Evolutionary conservation across 179 eudicot species (phyloP).

Genomic region (Silene vulgaris): DNA sequence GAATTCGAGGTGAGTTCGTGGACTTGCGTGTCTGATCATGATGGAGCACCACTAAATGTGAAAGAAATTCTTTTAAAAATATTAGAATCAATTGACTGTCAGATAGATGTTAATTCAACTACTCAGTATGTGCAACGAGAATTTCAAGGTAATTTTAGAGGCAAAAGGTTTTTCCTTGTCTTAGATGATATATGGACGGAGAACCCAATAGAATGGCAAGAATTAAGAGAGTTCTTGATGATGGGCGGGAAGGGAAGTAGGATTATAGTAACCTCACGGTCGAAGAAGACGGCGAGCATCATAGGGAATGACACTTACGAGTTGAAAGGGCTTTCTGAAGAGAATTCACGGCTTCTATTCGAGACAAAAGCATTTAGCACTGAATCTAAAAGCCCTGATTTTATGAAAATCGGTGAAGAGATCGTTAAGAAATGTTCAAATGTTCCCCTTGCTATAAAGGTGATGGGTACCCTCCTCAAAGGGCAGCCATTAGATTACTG

Average conservation of each 20-base stretch:
- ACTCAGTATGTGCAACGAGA: neutral
- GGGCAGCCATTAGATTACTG: conserved; percentile 16
- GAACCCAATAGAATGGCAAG: neutral
- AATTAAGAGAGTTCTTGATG: neutral
- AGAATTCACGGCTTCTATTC: neutral
- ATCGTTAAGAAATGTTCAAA: neutral
- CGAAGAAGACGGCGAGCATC: neutral
- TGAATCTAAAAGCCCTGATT: too few relatives aligned
- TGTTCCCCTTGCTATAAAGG: neutral
- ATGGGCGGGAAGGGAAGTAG: neutral
- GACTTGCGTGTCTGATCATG: conserved; percentile 10
- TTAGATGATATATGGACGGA: conserved; percentile 10
- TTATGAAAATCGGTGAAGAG: neutral
- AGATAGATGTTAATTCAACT: neutral
- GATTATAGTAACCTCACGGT: neutral
- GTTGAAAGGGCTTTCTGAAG: neutral
- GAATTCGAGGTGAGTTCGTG: too few relatives aligned
- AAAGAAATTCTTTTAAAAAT: neutral
- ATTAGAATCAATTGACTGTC: neutral
- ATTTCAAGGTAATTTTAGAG: neutral
- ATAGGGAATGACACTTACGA: neutral
- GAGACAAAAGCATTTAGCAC: neutral
- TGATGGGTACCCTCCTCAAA: conserved; percentile 19
- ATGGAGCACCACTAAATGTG: neutral
- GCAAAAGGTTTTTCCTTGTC: neutral